Evolutionary conservation across 2,329 filamentous ascomycete species (phyloP).

Genomic region (Blastomyces gilchristii): DNA sequence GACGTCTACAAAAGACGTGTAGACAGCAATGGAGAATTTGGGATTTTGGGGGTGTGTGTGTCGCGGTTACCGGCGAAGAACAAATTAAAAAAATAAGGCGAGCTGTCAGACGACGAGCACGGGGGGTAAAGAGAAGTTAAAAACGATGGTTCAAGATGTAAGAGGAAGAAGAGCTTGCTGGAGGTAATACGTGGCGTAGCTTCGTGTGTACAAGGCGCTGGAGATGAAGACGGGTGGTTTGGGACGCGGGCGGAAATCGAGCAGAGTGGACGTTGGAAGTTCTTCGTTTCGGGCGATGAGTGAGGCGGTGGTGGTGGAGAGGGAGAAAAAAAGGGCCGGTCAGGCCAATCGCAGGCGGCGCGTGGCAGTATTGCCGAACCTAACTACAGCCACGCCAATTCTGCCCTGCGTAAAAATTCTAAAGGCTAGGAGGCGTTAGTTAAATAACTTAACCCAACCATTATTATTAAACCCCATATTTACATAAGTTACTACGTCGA

Average conservation of each 20-base stretch:
- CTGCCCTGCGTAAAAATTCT: background rate
- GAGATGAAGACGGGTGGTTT: background rate
- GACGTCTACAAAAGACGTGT: background rate
- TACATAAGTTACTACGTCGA: no score
- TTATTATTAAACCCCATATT: no score
- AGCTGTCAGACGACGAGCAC: slow-evolving; percentile 2
- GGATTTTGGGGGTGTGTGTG: background rate
- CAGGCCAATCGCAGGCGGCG: background rate
- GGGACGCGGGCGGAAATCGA: slow-evolving; percentile 2
- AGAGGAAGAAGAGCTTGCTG: background rate
- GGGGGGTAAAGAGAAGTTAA: background rate
- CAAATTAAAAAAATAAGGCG: background rate
- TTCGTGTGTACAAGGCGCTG: background rate
- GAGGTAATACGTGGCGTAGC: background rate
- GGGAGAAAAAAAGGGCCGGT: background rate
- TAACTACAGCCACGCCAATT: background rate
- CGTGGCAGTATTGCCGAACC: background rate
- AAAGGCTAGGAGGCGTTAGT: background rate
- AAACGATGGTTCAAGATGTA: background rate
- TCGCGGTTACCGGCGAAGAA: background rate
- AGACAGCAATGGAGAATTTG: background rate
- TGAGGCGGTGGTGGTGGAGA: background rate
- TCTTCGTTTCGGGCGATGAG: background rate
- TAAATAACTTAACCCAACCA: no score
- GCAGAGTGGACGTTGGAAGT: background rate